phyloP scores from a whole-genome alignment of 352 stramenopile species.

The Pythium phragmitis region DNA sequence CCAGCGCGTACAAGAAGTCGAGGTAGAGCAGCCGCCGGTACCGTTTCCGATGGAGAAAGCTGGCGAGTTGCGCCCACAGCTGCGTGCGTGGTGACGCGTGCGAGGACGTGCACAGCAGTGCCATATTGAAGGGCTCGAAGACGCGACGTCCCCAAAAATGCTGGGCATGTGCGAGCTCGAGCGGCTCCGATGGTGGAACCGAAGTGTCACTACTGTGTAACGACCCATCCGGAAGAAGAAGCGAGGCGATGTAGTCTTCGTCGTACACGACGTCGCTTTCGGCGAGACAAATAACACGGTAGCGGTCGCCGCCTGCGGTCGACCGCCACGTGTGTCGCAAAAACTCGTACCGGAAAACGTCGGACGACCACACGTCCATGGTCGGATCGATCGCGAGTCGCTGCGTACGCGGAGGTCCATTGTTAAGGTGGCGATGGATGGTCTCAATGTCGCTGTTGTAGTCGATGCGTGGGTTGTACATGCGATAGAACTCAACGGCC shows the following conservation, averaged over 20 bases:
- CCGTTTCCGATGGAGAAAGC: slow-evolving; percentile 12
- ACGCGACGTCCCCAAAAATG: slow-evolving; percentile 13
- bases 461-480: slow-evolving; percentile 8
- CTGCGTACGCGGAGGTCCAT: neutral
- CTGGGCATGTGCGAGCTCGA: slow-evolving; percentile 13
- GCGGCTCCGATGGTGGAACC: neutral
- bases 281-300: slow-evolving; percentile 4
- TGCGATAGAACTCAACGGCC: slow-evolving; percentile 9
- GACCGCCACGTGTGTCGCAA: neutral
- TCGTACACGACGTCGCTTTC: slow-evolving; percentile 15
- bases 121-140: slow-evolving; percentile 16
- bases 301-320: neutral
- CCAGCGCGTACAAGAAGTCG: slow-evolving; percentile 1
- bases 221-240: neutral
- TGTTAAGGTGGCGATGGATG: slow-evolving; percentile 10
- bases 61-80: neutral
- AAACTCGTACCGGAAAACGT: slow-evolving; percentile 19
- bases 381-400: neutral
- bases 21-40: slow-evolving; percentile 8
- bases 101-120: slow-evolving; percentile 10
- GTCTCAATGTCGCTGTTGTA: slow-evolving; percentile 8
- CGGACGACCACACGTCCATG: slow-evolving; percentile 15
- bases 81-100: neutral
- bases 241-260: slow-evolving; percentile 8
- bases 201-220: neutral